A percentile compares a stretch with the other conserved stretches of the same genome.
phyloP scores from a whole-genome alignment of 2,329 filamentous ascomycete genomes.

The Tolypocladium tundrense region DNA sequence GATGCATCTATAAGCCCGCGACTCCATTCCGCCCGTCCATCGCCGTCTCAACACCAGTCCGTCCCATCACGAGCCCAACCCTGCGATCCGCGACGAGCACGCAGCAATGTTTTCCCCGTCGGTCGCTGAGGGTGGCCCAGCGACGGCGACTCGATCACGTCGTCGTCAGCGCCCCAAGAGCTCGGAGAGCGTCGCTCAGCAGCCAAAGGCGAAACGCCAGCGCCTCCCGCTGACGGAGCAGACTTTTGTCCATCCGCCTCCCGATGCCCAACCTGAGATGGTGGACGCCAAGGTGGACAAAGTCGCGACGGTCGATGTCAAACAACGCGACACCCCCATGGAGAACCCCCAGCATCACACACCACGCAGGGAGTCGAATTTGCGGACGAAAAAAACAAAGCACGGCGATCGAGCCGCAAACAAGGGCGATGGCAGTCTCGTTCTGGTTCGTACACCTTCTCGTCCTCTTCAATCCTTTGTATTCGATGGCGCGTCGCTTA shows the following conservation, averaged over 20 bases:
- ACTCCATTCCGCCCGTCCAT: conserved; percentile 5
- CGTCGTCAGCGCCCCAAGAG: conserved; percentile 50
- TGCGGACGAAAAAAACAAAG: conserved; percentile 53
- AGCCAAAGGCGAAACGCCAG: conserved; percentile 55
- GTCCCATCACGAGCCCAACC: conserved; percentile 6
- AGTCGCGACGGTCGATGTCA: conserved; percentile 28
- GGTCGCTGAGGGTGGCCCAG: conserved; percentile 38
- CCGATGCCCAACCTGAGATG: conserved; percentile 41
- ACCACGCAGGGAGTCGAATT: conserved; percentile 43
- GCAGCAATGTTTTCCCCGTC: conserved; percentile 49
- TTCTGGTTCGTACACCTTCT: conserved; percentile 43
- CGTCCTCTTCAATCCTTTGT: conserved; percentile 2
- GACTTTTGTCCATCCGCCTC: conserved; percentile 36
- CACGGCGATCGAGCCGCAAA: conserved; percentile 47
- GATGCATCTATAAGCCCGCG: conserved; percentile 14
- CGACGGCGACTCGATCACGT: conserved; percentile 48
- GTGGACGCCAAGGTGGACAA: conserved; percentile 46
- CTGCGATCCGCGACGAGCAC: background rate
- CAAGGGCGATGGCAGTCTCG: conserved; percentile 58
- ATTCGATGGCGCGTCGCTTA: conserved; percentile 11
- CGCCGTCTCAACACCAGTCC: conserved; percentile 4
- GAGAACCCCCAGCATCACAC: conserved; percentile 26
- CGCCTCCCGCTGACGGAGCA: conserved; percentile 47
- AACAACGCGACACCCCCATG: conserved; percentile 30
- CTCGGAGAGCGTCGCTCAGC: conserved; percentile 41